Percentiles rank a stretch among this genome's conserved stretches.
Evolutionary conservation across 176 grass and related monocot species (phyloP).

Genomic region (Neostapfia colusana): DNA sequence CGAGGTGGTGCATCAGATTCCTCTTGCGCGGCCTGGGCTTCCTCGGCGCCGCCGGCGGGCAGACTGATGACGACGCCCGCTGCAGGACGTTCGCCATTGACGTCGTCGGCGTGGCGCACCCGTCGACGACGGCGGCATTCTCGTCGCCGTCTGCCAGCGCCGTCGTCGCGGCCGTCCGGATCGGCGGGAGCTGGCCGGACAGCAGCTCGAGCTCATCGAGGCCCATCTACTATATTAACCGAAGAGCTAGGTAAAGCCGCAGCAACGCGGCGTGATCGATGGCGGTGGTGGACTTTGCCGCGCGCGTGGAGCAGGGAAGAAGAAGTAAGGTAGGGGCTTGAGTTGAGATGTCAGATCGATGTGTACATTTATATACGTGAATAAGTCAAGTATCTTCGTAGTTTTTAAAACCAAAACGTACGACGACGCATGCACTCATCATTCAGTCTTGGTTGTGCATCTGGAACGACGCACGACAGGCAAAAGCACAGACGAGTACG

Average conservation of each 20-base stretch:
- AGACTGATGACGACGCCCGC: background rate
- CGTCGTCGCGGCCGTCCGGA: conserved; percentile 6
- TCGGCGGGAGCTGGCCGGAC: conserved; percentile 21
- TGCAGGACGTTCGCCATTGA: conserved; percentile 16
- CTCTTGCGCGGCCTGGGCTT: conserved; percentile 37
- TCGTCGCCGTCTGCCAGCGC: background rate
- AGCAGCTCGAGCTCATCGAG: conserved; percentile 35
- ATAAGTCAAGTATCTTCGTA: background rate
- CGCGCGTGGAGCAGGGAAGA: background rate
- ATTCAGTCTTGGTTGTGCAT: background rate
- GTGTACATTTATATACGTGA: background rate
- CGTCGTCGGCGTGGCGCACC: conserved; percentile 56
- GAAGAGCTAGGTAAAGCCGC: background rate
- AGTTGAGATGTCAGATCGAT: background rate
- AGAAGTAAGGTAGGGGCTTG: conserved; percentile 30
- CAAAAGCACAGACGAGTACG: background rate
- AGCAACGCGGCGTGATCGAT: background rate
- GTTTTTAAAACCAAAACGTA: background rate
- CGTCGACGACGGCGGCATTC: background rate
- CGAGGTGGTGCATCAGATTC: conserved; percentile 2
- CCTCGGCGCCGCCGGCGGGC: conserved; percentile 56
- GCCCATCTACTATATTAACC: conserved; percentile 18
- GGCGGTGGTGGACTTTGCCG: background rate
- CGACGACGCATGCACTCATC: background rate
- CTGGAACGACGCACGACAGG: background rate